Percentiles rank a stretch among this genome's conserved stretches.
These are phyloP conservation scores for Gomphus bonarii DNA, from an alignment of 1,284 basidiomycete species.

Conservation along the genomic window DNA sequence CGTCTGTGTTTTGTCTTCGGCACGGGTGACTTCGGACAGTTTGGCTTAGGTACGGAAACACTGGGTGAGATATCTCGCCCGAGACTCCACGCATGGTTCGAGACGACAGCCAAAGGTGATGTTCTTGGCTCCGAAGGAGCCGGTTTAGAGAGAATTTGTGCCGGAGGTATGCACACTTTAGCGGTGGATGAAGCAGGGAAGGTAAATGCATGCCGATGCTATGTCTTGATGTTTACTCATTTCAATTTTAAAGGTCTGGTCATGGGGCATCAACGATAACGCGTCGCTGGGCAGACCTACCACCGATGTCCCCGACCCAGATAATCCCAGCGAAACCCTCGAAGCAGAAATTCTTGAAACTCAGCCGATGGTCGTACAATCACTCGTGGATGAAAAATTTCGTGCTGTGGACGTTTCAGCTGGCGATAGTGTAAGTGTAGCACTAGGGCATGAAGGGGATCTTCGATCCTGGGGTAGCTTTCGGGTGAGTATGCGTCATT, in stretches of 20 bases:
- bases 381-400: constrained; percentile 32
- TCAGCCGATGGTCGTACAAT: constrained; percentile 34
- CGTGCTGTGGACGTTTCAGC: constrained; percentile 40
- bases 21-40: constrained; percentile 35
- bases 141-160: constrained; percentile 32
- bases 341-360: constrained; percentile 42
- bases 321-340: constrained; percentile 23
- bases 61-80: constrained; percentile 34
- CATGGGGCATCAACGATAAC: constrained; percentile 52
- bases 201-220: constrained; percentile 18
- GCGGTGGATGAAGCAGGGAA: constrained; percentile 36
- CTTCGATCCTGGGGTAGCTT: constrained; percentile 50
- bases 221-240: background rate
- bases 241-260: constrained; percentile 25
- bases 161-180: constrained; percentile 42
- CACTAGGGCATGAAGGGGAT: constrained; percentile 36
- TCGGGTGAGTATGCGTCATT: constrained; percentile 28
- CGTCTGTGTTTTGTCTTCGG: constrained; percentile 34
- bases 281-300: constrained; percentile 42
- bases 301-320: constrained; percentile 26
- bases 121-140: constrained; percentile 24
- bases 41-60: constrained; percentile 35
- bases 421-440: constrained; percentile 40
- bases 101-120: constrained; percentile 24
- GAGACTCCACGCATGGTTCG: constrained; percentile 31